Conservation (phyloP, 306 rosid genomes). For the Leucaena leucocephala region DNA sequence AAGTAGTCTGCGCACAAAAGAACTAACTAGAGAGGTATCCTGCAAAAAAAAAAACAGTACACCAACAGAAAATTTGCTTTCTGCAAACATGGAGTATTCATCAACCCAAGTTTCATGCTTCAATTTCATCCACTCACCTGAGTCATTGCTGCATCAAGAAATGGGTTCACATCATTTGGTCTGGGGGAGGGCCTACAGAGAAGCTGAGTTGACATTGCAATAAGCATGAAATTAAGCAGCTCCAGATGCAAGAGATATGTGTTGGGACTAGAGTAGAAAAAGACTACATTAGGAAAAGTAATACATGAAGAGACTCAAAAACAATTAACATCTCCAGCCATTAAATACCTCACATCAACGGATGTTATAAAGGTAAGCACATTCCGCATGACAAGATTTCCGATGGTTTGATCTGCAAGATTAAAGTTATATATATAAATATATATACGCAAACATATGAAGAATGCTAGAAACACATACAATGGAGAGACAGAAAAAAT, state of each 20-base stretch:
- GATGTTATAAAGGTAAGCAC: constrained; percentile 80
- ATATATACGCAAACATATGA: background rate
- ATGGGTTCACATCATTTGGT: constrained; percentile 80
- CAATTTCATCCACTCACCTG: constrained; percentile 67
- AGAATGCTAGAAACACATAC: constrained; percentile 10
- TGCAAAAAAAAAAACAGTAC: constrained; percentile 57
- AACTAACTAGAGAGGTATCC: constrained; percentile 76
- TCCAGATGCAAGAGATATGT: constrained; percentile 82
- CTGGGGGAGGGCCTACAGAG: constrained; percentile 95
- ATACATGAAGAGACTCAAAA: constrained; percentile 34
- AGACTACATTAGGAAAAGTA: constrained; percentile 44
- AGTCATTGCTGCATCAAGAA: constrained; percentile 89
- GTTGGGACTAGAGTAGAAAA: constrained; percentile 50
- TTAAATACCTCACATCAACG: constrained; percentile 81
- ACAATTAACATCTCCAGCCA: constrained; percentile 38
- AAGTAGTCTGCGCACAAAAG: constrained; percentile 73
- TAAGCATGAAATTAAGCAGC: constrained; percentile 90
- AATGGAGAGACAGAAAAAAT: constrained; percentile 3
- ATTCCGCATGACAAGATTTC: constrained; percentile 66
- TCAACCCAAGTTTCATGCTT: constrained; percentile 24
- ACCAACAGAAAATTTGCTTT: constrained; percentile 31
- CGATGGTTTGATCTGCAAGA: constrained; percentile 71
- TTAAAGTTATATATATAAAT: background rate
- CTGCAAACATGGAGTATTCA: constrained; percentile 26
- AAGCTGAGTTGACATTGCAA: constrained; percentile 97